These are phyloP conservation scores for Saxophila tyrrhenica DNA, from an alignment of 495 filamentous ascomycete genomes.

Conservation along the genomic window DNA sequence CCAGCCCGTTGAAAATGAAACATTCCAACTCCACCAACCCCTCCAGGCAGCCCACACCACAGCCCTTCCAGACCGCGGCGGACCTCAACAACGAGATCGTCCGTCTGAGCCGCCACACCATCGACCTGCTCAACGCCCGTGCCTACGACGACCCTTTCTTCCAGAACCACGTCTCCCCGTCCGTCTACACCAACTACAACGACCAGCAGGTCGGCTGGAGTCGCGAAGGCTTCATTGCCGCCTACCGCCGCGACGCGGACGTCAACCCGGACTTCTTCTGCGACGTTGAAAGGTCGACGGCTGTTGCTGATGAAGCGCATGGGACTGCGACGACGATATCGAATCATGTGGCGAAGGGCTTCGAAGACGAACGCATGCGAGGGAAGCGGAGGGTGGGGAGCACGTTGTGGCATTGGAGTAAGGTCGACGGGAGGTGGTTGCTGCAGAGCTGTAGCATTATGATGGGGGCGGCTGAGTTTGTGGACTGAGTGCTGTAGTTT, in stretches of 20 bases:
- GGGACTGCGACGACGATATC: neutral
- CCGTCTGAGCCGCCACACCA: neutral
- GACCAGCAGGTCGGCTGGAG: neutral
- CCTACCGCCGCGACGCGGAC: neutral
- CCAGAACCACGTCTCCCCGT: neutral
- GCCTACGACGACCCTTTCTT: neutral
- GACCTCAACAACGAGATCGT: neutral
- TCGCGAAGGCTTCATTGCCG: neutral
- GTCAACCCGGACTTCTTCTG: neutral
- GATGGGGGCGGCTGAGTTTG: neutral
- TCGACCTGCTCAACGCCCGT: neutral
- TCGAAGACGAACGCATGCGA: neutral
- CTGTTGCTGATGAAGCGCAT: neutral
- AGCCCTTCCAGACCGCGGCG: neutral
- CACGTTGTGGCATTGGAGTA: neutral
- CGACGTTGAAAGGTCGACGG: neutral
- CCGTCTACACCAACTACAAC: neutral
- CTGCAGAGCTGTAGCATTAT: neutral
- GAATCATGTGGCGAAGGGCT: neutral
- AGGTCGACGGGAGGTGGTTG: neutral
- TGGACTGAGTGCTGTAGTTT: too few relatives aligned
- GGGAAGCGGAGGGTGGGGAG: neutral
- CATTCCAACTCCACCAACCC: too few relatives aligned
- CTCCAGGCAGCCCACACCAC: neutral
- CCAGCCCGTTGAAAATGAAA: too few relatives aligned